A percentile compares a stretch with the other conserved stretches of the same genome.
These are phyloP conservation scores for Fusarium oligoseptatum DNA, from an alignment of 2,329 filamentous ascomycete species.

Conservation along the genomic window DNA sequence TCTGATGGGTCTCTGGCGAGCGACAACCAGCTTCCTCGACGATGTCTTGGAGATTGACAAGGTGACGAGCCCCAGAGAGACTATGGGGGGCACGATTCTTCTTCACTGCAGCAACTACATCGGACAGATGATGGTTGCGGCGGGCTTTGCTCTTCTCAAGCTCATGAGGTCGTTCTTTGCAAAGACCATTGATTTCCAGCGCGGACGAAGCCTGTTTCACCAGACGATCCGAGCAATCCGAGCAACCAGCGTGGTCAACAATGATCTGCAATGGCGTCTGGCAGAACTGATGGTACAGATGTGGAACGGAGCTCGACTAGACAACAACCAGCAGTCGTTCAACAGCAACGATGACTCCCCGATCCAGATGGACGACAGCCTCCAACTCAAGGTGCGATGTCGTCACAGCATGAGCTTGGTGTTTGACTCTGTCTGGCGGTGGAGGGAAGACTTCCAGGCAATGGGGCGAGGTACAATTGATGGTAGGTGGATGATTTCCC, in stretches of 20 bases:
- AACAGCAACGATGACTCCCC: slow-evolving; percentile 64
- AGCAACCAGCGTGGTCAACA: slow-evolving; percentile 79
- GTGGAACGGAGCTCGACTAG: slow-evolving; percentile 78
- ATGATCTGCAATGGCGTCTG: slow-evolving; percentile 83
- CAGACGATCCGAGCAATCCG: slow-evolving; percentile 78
- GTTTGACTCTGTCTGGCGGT: slow-evolving; percentile 88
- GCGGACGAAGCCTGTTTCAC: slow-evolving; percentile 77
- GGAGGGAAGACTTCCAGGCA: slow-evolving; percentile 83
- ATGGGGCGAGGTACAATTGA: slow-evolving; percentile 78
- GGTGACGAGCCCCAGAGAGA: slow-evolving; percentile 60
- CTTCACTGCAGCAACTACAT: slow-evolving; percentile 81
- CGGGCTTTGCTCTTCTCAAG: slow-evolving; percentile 82
- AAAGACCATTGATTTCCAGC: slow-evolving; percentile 76
- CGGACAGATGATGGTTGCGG: slow-evolving; percentile 87
- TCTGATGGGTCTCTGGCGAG: slow-evolving; percentile 80
- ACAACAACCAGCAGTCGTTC: slow-evolving; percentile 61
- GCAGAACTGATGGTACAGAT: slow-evolving; percentile 90
- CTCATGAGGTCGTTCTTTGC: slow-evolving; percentile 83
- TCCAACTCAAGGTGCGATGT: slow-evolving; percentile 86
- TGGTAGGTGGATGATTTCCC: slow-evolving; percentile 64
- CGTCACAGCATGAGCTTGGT: slow-evolving; percentile 88
- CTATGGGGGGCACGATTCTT: slow-evolving; percentile 67
- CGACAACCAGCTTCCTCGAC: slow-evolving; percentile 77
- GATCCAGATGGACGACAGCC: slow-evolving; percentile 73
- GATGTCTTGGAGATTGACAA: slow-evolving; percentile 69